Evolutionary conservation across 2,329 filamentous ascomycete species (phyloP).

Genomic region (Penicillium sp.): DNA sequence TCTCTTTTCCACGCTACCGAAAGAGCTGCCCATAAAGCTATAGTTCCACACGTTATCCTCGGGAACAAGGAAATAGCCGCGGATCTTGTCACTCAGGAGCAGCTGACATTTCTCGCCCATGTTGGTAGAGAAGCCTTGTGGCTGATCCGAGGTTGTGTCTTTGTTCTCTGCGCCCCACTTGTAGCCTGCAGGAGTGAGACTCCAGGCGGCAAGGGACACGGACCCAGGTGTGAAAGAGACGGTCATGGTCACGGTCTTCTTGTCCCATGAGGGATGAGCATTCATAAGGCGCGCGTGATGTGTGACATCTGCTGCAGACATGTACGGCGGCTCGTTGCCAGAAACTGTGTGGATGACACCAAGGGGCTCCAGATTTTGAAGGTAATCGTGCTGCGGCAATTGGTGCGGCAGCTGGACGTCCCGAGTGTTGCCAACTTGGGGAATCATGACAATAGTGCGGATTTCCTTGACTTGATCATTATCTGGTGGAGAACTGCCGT

Average conservation of each 20-base stretch:
- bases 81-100: constrained; percentile 86
- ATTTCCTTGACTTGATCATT: constrained; percentile 98
- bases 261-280: constrained; percentile 75
- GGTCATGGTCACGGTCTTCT: constrained; percentile 90
- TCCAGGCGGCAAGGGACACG: constrained; percentile 91
- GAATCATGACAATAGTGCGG: constrained; percentile 94
- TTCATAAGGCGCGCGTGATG: constrained; percentile 90
- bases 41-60: constrained; percentile 94
- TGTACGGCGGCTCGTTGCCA: constrained; percentile 92
- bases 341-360: constrained; percentile 95
- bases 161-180: constrained; percentile 97
- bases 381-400: constrained; percentile 86
- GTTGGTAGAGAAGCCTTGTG: constrained; percentile 83
- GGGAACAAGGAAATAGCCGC: constrained; percentile 93
- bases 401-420: constrained; percentile 88
- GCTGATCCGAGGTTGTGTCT: constrained; percentile 87
- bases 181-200: constrained; percentile 85
- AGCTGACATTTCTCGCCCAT: constrained; percentile 97
- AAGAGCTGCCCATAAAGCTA: constrained; percentile 92
- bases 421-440: constrained; percentile 89
- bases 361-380: constrained; percentile 81
- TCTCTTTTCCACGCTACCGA: constrained; percentile 86
- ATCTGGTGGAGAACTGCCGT: constrained; percentile 86
- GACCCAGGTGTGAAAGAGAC: constrained; percentile 96
- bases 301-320: constrained; percentile 92